Base-by-base conservation (phyloP, 768 basidiomycete species). In the Mycena olivaceomarginata region DNA sequence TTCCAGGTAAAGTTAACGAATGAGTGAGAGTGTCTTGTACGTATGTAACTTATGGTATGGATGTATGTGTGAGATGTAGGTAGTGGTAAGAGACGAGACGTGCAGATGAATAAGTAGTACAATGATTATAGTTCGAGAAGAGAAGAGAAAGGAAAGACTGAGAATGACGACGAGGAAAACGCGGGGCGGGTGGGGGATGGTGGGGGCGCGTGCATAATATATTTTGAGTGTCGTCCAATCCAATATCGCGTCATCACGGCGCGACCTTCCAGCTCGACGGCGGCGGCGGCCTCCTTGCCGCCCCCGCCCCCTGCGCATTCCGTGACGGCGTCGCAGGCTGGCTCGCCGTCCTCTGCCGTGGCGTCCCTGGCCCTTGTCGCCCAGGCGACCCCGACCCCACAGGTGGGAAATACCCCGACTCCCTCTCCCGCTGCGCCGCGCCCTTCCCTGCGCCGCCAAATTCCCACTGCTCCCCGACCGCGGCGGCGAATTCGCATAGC, bases 241-340 rank as follows among this genome's bases (percentile, higher is more conserved):
- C 12, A 20, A 8, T 15, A 22, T 46, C 40, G 15, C 64, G n/a
- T 15, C 25, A 72, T 72, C 41, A 67, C 40, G 53, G 59, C 6
- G 59, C 13, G 1, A 87, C 81, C 83, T 90, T 92, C 93, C 93
- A 94, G 77, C 93, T 93, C 46, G 93, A 93, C 15, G 93, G 92
- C 11, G 93, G 92, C 2, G 88, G 85, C 6, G 66, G 62, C n/a
- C 57, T 66, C 43, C n/a, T 85, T 67, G 70, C 79, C 12, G 72
- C 31, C 31, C 31, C 75, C 16, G 78, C 79, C 43, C 4, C 20
- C 12, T 18, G 13, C 18, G 64, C 53, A 25, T 13, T 31, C 31
- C 82, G 82, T 46, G 73, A 76, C 65, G 85, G 84, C 67, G 75
- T 87, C 13, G 88, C 85, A 76, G 91, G 90, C 79, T 88, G 88